These are phyloP conservation scores for Drechmeria coniospora DNA, from an alignment of 2,329 filamentous ascomycete genomes.

Conservation along the genomic window DNA sequence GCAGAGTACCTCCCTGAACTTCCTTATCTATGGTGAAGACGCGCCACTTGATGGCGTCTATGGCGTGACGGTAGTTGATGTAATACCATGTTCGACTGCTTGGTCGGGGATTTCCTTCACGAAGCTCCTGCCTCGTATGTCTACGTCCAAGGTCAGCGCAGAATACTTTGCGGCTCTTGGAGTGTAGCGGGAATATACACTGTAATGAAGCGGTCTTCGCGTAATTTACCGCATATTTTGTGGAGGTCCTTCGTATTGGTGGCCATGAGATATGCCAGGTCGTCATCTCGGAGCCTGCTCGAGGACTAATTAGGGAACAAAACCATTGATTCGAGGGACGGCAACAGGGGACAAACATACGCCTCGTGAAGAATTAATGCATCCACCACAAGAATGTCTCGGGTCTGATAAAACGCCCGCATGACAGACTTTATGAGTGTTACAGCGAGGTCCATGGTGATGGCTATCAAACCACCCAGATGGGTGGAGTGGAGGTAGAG, in stretches of 20 bases:
- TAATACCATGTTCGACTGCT: slow-evolving; percentile 90
- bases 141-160: slow-evolving; percentile 33
- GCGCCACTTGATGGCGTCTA: slow-evolving; percentile 93
- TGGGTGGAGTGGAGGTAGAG: background rate
- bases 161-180: background rate
- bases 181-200: slow-evolving; percentile 38
- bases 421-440: slow-evolving; percentile 74
- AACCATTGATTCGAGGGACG: background rate
- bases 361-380: slow-evolving; percentile 69
- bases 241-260: slow-evolving; percentile 88
- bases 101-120: slow-evolving; percentile 67
- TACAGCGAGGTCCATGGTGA: slow-evolving; percentile 40
- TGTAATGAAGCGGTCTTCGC: slow-evolving; percentile 71
- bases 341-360: slow-evolving; percentile 33
- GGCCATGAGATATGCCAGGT: slow-evolving; percentile 72
- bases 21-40: slow-evolving; percentile 78
- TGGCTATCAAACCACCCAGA: background rate
- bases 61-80: slow-evolving; percentile 84
- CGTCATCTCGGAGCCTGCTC: slow-evolving; percentile 72
- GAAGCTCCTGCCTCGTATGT: slow-evolving; percentile 51
- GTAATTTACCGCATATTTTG: slow-evolving; percentile 71
- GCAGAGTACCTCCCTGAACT: slow-evolving; percentile 70
- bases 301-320: slow-evolving; percentile 37
- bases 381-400: slow-evolving; percentile 73
- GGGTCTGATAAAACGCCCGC: slow-evolving; percentile 74